Evolutionary conservation across 164 flowering plant genomes (phyloP), one percentile per base, ranked within the genome.

Genomic region (Dillenia turbinata): DNA sequence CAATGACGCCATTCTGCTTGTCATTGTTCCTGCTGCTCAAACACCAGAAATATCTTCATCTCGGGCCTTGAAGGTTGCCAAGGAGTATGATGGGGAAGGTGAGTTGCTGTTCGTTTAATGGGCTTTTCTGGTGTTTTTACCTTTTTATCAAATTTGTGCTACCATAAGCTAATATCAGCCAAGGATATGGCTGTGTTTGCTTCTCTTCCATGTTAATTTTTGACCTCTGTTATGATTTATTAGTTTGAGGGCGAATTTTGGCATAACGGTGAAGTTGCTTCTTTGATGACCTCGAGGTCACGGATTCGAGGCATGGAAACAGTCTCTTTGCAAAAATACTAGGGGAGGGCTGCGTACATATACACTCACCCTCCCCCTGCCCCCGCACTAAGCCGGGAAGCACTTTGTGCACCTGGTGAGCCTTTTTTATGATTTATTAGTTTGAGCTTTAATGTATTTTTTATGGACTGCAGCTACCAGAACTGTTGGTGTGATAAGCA

Each of bases 1-100:
- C 71, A 85, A 75, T 70, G 93, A 87, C 75, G 84, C 93, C 33
- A 80, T 87, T 59, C 72, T 87, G 72, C 78, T 85, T 24, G 85
- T 87, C 66, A 54, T 83, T 19, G 64, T 87, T 19, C 88, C 93
- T 68, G 93, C 90, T 57, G 52, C 75, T 59, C 93, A 85, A 63
- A 83, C 93, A n/a, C 86, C 88, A 40, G 93, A 87, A 72, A 68
- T 87, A 65, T 75, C 90, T 62, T 77, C 93, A 49, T 79, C 76
- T 54, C 74, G 71, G 69, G 93, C 86, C 54, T 73, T 87, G 40
- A 85, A 81, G 69, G 57, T 71, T 63, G 86, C 85, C 11, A 87
- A 87, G 72, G 93, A 85, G 68, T 76, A 73, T 73, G 93, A 87
- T 72, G 77, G 71, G 52, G 93, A 87, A 43, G 70, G 93, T 81